Evolutionary conservation across 2,329 filamentous ascomycete genomes (phyloP).

Genomic region (Fusarium sp.): DNA sequence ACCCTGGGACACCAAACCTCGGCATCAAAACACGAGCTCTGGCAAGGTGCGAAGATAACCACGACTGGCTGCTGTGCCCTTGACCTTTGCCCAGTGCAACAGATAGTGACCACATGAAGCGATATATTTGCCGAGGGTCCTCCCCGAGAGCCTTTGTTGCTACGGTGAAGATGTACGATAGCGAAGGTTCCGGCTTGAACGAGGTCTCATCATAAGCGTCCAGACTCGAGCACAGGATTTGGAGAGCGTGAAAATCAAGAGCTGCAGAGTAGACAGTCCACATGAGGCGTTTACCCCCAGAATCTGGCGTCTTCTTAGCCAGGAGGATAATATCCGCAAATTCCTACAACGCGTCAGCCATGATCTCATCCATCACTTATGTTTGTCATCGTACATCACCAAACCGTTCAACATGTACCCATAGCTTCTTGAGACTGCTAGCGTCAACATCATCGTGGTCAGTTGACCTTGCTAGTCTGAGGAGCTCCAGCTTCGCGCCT

Average conservation of each 20-base stretch:
- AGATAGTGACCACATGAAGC: slow-evolving; percentile 44
- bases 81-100: slow-evolving; percentile 31
- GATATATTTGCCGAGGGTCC: slow-evolving; percentile 34
- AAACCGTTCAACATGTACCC: slow-evolving; percentile 29
- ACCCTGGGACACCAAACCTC: slow-evolving; percentile 31
- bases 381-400: slow-evolving; percentile 28
- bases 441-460: neutral
- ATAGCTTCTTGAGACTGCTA: slow-evolving; percentile 2
- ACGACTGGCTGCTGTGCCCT: slow-evolving; percentile 7
- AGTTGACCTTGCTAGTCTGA: slow-evolving; percentile 23
- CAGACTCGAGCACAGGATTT: slow-evolving; percentile 22
- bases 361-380: fast-evolving
- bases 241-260: slow-evolving; percentile 37
- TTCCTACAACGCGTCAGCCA: slow-evolving; percentile 25
- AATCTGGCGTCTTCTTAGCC: neutral
- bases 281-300: slow-evolving; percentile 40
- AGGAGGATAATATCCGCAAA: slow-evolving; percentile 37
- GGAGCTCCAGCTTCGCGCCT: slow-evolving; percentile 36
- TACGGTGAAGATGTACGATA: slow-evolving; percentile 28
- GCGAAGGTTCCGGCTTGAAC: neutral
- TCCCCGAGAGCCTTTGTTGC: slow-evolving; percentile 37
- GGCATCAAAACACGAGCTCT: slow-evolving; percentile 33
- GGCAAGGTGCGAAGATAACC: slow-evolving; percentile 30
- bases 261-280: slow-evolving; percentile 42
- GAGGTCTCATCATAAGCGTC: neutral